Conservation (phyloP, 371 early-diverging fungal genomes). For the Mycotypha africana region DNA sequence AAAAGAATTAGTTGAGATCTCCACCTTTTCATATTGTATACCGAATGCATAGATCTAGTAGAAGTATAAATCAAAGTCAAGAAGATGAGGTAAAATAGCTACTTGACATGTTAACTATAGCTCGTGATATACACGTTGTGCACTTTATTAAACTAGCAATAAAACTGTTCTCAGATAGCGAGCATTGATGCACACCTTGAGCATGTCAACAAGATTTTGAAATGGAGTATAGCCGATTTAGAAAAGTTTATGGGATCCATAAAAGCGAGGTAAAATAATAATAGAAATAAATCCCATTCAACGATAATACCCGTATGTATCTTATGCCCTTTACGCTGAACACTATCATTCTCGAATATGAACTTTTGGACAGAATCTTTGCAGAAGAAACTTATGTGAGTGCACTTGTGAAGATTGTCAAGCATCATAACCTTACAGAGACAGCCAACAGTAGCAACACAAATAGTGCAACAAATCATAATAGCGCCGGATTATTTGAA, state of each 20-base stretch:
- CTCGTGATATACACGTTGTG: neutral
- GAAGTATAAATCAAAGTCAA: constrained; percentile 7
- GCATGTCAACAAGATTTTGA: constrained; percentile 31
- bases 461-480: neutral
- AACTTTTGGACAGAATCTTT: no score
- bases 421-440: neutral
- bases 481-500: constrained; percentile 3
- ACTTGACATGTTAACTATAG: no score
- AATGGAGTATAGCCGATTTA: constrained; percentile 40
- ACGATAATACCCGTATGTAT: no score
- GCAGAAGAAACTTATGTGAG: constrained; percentile 37
- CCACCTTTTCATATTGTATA: no score
- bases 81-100: constrained; percentile 14
- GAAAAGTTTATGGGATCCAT: constrained; percentile 32
- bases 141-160: constrained; percentile 1
- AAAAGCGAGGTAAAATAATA: constrained; percentile 31
- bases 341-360: no score
- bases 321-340: no score
- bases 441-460: neutral
- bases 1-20: no score
- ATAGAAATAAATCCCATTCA: no score
- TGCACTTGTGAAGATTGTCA: constrained; percentile 26
- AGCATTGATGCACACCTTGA: constrained; percentile 36
- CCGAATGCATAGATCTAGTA: constrained; percentile 3
- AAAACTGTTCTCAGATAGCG: constrained; percentile 5